Percentiles rank a stretch among this genome's conserved stretches.
Evolutionary conservation across 805 yeast genomes (phyloP).

Genomic region (Cyberlindnera lachancei): DNA sequence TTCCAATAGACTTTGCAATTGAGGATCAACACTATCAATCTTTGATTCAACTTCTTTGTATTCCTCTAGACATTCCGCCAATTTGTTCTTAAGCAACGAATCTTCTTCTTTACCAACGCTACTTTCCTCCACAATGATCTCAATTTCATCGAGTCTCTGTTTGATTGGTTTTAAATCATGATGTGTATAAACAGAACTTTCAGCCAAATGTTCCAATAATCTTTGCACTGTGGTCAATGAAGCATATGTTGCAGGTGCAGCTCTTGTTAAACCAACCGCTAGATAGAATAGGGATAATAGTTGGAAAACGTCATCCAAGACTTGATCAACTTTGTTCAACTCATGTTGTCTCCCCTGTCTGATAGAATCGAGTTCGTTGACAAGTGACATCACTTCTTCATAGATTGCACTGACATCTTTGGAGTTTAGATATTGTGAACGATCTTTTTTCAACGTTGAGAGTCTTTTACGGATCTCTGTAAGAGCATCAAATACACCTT

Average conservation of each 20-base stretch:
- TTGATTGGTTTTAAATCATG: slow-evolving; percentile 78
- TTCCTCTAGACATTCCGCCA: slow-evolving; percentile 52
- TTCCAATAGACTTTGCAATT: slow-evolving; percentile 45
- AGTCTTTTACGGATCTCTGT: slow-evolving; percentile 35
- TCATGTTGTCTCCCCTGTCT: slow-evolving; percentile 22
- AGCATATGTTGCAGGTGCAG: slow-evolving; percentile 93
- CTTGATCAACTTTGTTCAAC: slow-evolving; percentile 51
- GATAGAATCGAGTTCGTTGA: slow-evolving; percentile 45
- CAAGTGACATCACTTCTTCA: slow-evolving; percentile 44
- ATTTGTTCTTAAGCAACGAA: slow-evolving; percentile 55
- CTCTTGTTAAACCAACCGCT: slow-evolving; percentile 83
- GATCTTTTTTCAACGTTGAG: slow-evolving; percentile 50
- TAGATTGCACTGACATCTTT: slow-evolving; percentile 58
- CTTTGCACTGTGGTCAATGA: slow-evolving; percentile 82
- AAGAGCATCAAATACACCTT: slow-evolving; percentile 32
- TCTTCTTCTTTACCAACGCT: slow-evolving; percentile 42
- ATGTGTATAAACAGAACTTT: slow-evolving; percentile 72
- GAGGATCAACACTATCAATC: slow-evolving; percentile 45
- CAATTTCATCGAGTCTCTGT: slow-evolving; percentile 64
- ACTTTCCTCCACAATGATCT: slow-evolving; percentile 40
- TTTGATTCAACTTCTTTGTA: slow-evolving; percentile 50
- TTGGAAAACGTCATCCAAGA: slow-evolving; percentile 86
- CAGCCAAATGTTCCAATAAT: slow-evolving; percentile 73
- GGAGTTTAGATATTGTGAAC: slow-evolving; percentile 57
- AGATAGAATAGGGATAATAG: slow-evolving; percentile 77